Evolutionary conservation across 2,329 filamentous ascomycete species (phyloP).

Genomic region (Penicillium sp.): DNA sequence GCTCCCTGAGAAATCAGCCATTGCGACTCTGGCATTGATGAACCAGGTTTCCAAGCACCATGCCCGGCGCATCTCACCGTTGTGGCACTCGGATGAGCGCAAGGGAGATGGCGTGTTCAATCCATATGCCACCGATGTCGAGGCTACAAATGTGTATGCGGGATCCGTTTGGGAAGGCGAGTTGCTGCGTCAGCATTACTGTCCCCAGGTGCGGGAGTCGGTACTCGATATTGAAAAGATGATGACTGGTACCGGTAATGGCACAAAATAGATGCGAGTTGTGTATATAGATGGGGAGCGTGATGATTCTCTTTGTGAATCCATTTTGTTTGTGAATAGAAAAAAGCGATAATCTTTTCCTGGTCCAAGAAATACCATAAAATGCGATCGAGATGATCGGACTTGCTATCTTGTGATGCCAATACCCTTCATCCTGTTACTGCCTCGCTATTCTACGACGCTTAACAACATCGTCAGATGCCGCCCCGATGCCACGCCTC

Average conservation of each 20-base stretch:
- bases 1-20: slow-evolving; percentile 83
- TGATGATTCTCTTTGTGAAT: slow-evolving; percentile 14
- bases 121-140: slow-evolving; percentile 71
- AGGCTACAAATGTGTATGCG: slow-evolving; percentile 87
- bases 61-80: slow-evolving; percentile 75
- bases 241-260: slow-evolving; percentile 42
- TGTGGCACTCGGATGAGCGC: slow-evolving; percentile 95
- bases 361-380: background rate
- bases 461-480: too few relatives aligned
- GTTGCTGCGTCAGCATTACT: slow-evolving; percentile 80
- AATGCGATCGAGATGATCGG: background rate
- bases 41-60: slow-evolving; percentile 80
- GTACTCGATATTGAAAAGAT: slow-evolving; percentile 70
- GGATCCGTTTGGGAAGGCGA: slow-evolving; percentile 94
- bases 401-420: background rate
- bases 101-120: slow-evolving; percentile 88
- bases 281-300: slow-evolving; percentile 12
- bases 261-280: slow-evolving; percentile 29
- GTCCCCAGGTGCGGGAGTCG: slow-evolving; percentile 80
- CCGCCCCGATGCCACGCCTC: background rate
- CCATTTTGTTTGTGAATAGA: background rate
- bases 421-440: background rate
- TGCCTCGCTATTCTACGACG: too few relatives aligned
- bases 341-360: slow-evolving; percentile 3
- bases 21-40: slow-evolving; percentile 77